Base-by-base conservation (phyloP, 495 filamentous ascomycete genomes). In the Trichoderma parareesei region DNA sequence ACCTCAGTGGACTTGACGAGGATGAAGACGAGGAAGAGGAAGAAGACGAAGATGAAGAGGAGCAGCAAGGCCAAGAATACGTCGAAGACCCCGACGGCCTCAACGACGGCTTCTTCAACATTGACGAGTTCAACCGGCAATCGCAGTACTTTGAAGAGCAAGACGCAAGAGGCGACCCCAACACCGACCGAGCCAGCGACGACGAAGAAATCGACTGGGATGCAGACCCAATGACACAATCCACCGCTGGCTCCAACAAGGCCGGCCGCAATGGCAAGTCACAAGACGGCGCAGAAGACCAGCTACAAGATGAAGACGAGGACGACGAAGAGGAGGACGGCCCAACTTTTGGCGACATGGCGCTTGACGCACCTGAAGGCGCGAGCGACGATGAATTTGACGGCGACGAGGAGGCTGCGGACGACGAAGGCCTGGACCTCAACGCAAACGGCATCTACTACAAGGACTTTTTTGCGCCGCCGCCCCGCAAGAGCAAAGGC, bases 41-140 rank as follows among this genome's bases (percentile, higher is more conserved):
- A 6, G 77, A 72, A 3, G 70, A 75, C 8, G 72, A 75, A 10
- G 73, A 75, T 8, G 69, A 76, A 11, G 66, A 68, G 5, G 64
- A 67, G 2, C 68, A 77, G 33, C 73, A 74, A 4, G 69, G 68
- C 33, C 75, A 77, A n/a, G 74, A 75, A 38, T 70, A 79, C 37
- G 74, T 81, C 16, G 77, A 82, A 63, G 82, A 84, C 61, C 78
- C 81, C 42, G 71, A 80, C 67, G 82, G 84, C 37, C 75, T 91
- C 73, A 98, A 98, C 72, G 94, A 98, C 71, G 94, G 92, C 4
- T 98, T 98, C 77, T 98, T 98, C 77, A 97, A 91, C 1, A 96
- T 98, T 67, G 92, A 98, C 66, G 87, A 96, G 62, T 98, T 98
- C 82, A 98, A 98, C 81, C 91, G 87, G 69, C 89, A 95, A 70